Evolutionary conservation across 352 stramenopile species (phyloP).

Genomic region (Thalassiosira hispida): DNA sequence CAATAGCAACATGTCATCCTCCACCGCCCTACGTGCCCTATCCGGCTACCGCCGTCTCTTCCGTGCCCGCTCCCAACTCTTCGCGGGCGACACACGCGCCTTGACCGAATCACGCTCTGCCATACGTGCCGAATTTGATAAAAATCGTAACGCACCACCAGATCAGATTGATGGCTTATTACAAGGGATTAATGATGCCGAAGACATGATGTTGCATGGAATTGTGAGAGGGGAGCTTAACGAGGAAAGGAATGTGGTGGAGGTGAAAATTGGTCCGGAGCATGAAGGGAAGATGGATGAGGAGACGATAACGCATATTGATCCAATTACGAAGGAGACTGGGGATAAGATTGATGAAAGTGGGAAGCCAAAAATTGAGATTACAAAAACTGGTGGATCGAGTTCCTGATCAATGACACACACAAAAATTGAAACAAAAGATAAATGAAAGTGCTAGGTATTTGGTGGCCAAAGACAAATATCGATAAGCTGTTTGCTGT

Average conservation of each 20-base stretch:
- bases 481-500: too few species aligned
- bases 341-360: conserved; percentile 39
- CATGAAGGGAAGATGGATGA: conserved; percentile 60
- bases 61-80: conserved; percentile 67
- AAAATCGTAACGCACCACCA: conserved; percentile 48
- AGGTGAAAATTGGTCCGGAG: conserved; percentile 74
- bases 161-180: conserved; percentile 71
- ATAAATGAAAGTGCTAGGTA: too few species aligned
- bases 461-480: too few species aligned
- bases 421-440: background rate
- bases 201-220: conserved; percentile 78
- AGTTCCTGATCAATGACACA: conserved; percentile 13
- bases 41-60: conserved; percentile 75
- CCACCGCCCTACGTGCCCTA: conserved; percentile 51
- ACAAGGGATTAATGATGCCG: conserved; percentile 77
- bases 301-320: conserved; percentile 63
- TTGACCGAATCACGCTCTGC: conserved; percentile 66
- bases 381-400: conserved; percentile 31
- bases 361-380: conserved; percentile 32
- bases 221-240: conserved; percentile 81
- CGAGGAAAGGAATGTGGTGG: conserved; percentile 56
- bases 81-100: conserved; percentile 63
- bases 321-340: conserved; percentile 75
- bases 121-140: conserved; percentile 73
- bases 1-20: conserved; percentile 22